Evolutionary conservation across 371 early-diverging fungal genomes (phyloP).

Genomic region (Mucor plumbeus): DNA sequence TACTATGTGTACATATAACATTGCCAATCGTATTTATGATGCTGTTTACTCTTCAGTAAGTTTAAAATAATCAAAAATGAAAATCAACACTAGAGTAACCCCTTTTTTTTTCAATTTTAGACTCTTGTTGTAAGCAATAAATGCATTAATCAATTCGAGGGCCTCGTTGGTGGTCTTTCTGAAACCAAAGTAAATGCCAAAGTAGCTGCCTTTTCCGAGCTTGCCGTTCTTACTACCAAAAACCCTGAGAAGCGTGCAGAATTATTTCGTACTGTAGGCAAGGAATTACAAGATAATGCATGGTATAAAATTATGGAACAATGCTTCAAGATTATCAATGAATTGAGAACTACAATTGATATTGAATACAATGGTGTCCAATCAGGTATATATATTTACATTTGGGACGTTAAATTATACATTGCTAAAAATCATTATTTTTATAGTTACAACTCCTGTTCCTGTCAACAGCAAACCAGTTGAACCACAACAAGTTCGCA

Average conservation of each 20-base stretch:
- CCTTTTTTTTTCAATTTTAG: slow-evolving; percentile 1
- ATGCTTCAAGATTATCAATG: slow-evolving; percentile 44
- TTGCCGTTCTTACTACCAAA: slow-evolving; percentile 43
- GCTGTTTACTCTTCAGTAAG: slow-evolving; percentile 30
- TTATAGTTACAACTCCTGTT: slow-evolving; percentile 22
- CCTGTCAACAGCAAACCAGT: slow-evolving; percentile 19
- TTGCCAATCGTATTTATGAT: slow-evolving; percentile 53
- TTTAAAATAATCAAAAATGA: background rate
- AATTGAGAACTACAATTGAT: slow-evolving; percentile 32
- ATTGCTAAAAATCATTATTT: background rate
- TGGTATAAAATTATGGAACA: slow-evolving; percentile 55
- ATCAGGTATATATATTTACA: slow-evolving; percentile 20
- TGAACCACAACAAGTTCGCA: slow-evolving; percentile 16
- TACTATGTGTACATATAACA: slow-evolving; percentile 40
- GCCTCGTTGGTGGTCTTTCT: slow-evolving; percentile 23
- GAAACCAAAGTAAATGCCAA: slow-evolving; percentile 17
- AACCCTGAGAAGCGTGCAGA: slow-evolving; percentile 36
- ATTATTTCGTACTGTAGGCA: slow-evolving; percentile 42
- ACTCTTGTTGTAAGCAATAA: slow-evolving; percentile 6
- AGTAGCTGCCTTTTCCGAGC: slow-evolving; percentile 55
- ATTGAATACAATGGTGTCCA: slow-evolving; percentile 36
- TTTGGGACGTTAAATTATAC: background rate
- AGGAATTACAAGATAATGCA: slow-evolving; percentile 38
- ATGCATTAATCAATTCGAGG: slow-evolving; percentile 23
- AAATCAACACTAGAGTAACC: too few species aligned